Conservation (phyloP, 129 eudicot species). For the Artemisia annua region DNA sequence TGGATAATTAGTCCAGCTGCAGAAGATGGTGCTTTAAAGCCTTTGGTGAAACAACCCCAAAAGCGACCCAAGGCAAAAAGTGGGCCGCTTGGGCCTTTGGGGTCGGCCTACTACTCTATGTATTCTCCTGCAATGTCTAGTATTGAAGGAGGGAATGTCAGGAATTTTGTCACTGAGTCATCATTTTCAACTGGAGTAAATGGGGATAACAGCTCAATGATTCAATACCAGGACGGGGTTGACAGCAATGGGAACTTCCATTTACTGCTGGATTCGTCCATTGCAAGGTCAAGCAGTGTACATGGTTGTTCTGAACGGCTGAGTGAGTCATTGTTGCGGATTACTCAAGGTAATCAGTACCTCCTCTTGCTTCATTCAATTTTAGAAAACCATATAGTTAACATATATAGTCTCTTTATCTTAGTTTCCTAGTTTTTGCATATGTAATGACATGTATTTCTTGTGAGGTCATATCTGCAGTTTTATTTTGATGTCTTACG, state of each 20-base stretch:
- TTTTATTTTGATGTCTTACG: too few species aligned
- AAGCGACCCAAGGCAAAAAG: slow-evolving; percentile 76
- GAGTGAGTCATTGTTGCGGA: slow-evolving; percentile 41
- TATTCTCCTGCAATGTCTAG: slow-evolving; percentile 61
- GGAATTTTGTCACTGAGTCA: slow-evolving; percentile 44
- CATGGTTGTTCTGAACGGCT: slow-evolving; percentile 78
- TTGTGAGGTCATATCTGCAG: not conserved
- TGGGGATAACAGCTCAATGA: slow-evolving; percentile 36
- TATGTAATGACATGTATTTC: not conserved
- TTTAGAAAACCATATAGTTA: not conserved
- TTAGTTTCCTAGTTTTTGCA: not conserved
- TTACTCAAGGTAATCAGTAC: slow-evolving; percentile 45
- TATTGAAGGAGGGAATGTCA: slow-evolving; percentile 48
- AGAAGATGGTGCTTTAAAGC: slow-evolving; percentile 46
- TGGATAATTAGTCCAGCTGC: slow-evolving; percentile 82
- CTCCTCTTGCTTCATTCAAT: slow-evolving; percentile 6
- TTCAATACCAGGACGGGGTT: slow-evolving; percentile 27
- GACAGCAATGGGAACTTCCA: slow-evolving; percentile 33
- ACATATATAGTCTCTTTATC: slow-evolving; percentile 5
- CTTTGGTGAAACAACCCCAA: slow-evolving; percentile 54
- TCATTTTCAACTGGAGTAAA: slow-evolving; percentile 51
- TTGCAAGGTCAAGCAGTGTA: slow-evolving; percentile 68
- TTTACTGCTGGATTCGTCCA: slow-evolving; percentile 52
- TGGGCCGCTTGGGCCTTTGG: slow-evolving; percentile 91
- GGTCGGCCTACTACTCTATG: slow-evolving; percentile 51